Evolutionary conservation across 2,329 filamentous ascomycete species (phyloP), one percentile per base, ranked within the genome.

Genomic region (Fusarium chlamydosporum): DNA sequence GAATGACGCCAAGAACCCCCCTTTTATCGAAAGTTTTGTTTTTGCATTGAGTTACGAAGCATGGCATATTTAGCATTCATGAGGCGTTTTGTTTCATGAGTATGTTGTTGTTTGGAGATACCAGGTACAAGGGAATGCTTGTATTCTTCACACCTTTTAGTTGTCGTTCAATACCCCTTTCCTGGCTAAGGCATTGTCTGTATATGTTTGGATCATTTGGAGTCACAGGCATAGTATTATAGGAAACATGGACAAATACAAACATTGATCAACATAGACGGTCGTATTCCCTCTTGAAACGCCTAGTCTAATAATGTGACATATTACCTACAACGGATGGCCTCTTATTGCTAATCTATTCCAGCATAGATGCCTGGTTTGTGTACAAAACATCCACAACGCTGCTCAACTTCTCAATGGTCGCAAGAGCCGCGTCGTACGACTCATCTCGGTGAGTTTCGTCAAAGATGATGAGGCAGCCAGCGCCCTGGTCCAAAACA

Each of bases 381-480:
- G 93, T 94, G 86, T 98, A 99, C 76, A 99, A 84, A 72, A 97
- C 93, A 81, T 99, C 96, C 68, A 99, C 96, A 71, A 99, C 96
- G 78, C 91, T 96, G 84, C 94, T 95, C 80, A 99, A 82, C 89
- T 97, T 98, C 79, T 97, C 95, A 72, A 99, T 97, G 4, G 96
- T 99, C 67, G 93, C 90, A 76, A 99, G 84, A 6, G 96, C 96
- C 13, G 94, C 92, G 79, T 98, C 96, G 78, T 99, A 99, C 34
- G 92, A 91, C 82, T 95, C 91, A 79, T 99, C 96, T 70, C 94
- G 88, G 79, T 96, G 91, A 15, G 92, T 93, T 87, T 99, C 96
- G 77, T 99, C 96, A 77, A 91, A 99, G 74, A 99, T 93, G 80
- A 97, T 97, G 78, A 99, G 86, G 80, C 96, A 98, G 38, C 95